phyloP scores from a whole-genome alignment of 2,329 filamentous ascomycete species.

The Arthrinium phaeospermum region DNA sequence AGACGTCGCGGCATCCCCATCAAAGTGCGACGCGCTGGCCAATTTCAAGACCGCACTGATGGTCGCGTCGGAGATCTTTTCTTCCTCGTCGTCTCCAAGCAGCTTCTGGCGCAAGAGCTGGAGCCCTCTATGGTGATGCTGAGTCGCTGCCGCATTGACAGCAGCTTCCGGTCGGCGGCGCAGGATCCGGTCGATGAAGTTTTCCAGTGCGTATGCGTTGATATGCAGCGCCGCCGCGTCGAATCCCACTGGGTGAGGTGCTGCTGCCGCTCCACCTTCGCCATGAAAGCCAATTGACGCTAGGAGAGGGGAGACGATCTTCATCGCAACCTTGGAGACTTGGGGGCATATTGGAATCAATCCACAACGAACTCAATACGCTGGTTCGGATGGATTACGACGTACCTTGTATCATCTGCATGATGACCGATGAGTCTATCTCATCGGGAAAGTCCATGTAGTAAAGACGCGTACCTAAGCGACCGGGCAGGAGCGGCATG shows the following conservation, averaged over 20 bases:
- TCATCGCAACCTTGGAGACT: neutral
- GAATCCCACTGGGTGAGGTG: neutral
- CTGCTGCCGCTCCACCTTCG: neutral
- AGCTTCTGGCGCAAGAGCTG: constrained; percentile 41
- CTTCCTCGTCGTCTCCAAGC: constrained; percentile 26
- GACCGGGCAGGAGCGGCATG: constrained; percentile 24
- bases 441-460: constrained; percentile 34
- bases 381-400: neutral
- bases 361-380: neutral
- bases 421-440: constrained; percentile 34
- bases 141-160: constrained; percentile 23
- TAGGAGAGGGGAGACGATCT: neutral
- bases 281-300: neutral
- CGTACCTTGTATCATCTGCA: constrained; percentile 38
- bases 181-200: constrained; percentile 37
- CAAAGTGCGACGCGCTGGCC: constrained; percentile 37
- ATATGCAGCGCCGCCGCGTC: constrained; percentile 13
- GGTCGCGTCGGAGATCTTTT: constrained; percentile 38
- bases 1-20: constrained; percentile 36
- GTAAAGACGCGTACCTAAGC: constrained; percentile 31
- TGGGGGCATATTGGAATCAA: neutral
- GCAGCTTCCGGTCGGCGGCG: constrained; percentile 19
- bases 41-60: constrained; percentile 39
- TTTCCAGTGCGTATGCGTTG: constrained; percentile 30
- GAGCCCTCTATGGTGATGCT: constrained; percentile 37